Percentiles rank a stretch among this genome's conserved stretches.
These are phyloP conservation scores for Marsdenia floribunda DNA, from an alignment of 257 asterid genomes.

Conservation along the genomic window DNA sequence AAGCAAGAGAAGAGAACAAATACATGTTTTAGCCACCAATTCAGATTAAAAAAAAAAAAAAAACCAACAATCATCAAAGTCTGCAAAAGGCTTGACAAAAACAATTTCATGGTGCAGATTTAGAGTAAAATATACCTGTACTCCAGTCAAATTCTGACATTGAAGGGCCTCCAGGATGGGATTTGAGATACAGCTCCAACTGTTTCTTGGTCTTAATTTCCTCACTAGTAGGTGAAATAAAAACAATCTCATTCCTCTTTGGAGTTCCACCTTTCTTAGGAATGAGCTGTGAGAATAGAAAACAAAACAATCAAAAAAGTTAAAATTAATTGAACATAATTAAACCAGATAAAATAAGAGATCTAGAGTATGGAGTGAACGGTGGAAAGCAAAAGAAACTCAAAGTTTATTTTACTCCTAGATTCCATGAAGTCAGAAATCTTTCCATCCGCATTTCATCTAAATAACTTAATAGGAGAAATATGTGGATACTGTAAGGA, in stretches of 20 bases:
- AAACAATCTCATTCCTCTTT: slow-evolving; percentile 27
- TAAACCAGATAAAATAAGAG: neutral
- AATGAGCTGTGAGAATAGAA: slow-evolving; percentile 12
- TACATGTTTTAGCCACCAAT: neutral
- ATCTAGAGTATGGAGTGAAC: neutral
- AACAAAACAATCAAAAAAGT: neutral
- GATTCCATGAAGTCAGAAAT: neutral
- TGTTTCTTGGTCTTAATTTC: slow-evolving; percentile 60
- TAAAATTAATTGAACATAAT: neutral
- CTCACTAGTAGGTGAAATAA: slow-evolving; percentile 56
- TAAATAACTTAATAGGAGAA: neutral
- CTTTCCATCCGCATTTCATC: neutral
- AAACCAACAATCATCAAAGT: neutral
- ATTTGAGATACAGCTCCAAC: slow-evolving; percentile 56
- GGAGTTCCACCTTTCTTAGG: slow-evolving; percentile 18
- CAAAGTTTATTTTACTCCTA: neutral
- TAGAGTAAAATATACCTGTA: slow-evolving; percentile 25
- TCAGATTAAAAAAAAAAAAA: neutral
- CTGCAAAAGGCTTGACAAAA: neutral
- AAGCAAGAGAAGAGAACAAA: neutral
- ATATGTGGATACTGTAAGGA: neutral
- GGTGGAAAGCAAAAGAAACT: neutral
- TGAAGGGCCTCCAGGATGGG: slow-evolving; percentile 58
- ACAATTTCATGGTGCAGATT: no score
- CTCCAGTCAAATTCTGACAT: slow-evolving; percentile 53